Base-by-base conservation (phyloP, 192 early-diverging fungal genomes). In the Gonapodya prolifera region DNA sequence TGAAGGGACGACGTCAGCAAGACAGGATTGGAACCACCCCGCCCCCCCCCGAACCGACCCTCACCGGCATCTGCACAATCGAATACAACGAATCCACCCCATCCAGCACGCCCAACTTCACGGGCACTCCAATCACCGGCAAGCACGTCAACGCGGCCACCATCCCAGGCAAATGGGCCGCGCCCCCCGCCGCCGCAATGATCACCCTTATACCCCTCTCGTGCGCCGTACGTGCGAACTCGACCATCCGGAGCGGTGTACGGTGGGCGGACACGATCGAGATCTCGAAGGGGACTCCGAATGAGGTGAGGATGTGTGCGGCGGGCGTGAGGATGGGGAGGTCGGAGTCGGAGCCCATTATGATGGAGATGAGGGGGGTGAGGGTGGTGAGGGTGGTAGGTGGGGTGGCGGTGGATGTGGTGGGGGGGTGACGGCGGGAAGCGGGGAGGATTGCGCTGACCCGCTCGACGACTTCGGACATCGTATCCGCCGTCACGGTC, bases 271-370 rank as follows among this genome's bases (percentile, higher is more conserved):
- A 95, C 1, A 99, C 96, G 77, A 99, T 93, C 0, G 95, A 94
- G n/a, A 98, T 78, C 82, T 99, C 98, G 81, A 96, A 98, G 0
- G 98, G 96, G 33, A 98, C 91, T 34, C 87, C 90, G 83, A 99
- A 94, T 33, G 91, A 88, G 78, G 92, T 88, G 33, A 99, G 86
- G 74, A 98, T 94, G 79, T 91, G 81, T 23, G 95, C 96, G 33
- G 94, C 96, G 0, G 94, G 86, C 71, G 92, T 94, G 90, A 99
- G 92, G 0, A 92, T 94, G 34, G 96, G 97, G 71, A 99, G 86
- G 80, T 99, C 98, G 17, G 94, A 96, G 86, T 99, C 98, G 0
- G 94, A 95, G 16, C 98, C 98, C 98, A 99, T 99, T 77, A 99
- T 98, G 77, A 99, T 95, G 61, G 93, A 95, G 1, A 99, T 96